A percentile compares a stretch with the other conserved stretches of the same genome.
Conservation (phyloP, 495 filamentous ascomycete genomes). For the Xylaria curta region DNA sequence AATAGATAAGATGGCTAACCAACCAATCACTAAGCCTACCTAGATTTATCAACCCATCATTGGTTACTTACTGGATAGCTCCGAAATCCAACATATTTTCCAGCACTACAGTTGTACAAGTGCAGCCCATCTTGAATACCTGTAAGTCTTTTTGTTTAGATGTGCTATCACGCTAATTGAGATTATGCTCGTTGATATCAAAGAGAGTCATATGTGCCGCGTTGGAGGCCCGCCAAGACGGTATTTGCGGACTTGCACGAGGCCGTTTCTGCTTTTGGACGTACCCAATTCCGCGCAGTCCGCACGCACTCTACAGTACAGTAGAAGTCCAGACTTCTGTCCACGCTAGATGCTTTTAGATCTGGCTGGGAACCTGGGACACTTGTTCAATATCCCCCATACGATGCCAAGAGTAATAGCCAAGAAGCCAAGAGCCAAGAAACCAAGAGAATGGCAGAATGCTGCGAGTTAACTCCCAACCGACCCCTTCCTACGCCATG, state of each 20-base stretch:
- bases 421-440: conserved; percentile 17
- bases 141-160: neutral
- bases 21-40: neutral
- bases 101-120: neutral
- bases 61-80: neutral
- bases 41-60: no score
- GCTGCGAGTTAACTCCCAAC: neutral
- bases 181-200: neutral
- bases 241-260: neutral
- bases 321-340: neutral
- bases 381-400: neutral
- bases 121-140: neutral
- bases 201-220: neutral
- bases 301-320: no score
- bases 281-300: neutral
- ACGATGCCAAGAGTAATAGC: conserved; percentile 20
- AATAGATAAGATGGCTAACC: neutral
- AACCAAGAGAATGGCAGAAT: neutral
- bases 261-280: conserved; percentile 15
- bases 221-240: conserved; percentile 10
- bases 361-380: conserved; percentile 1
- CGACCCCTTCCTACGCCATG: neutral
- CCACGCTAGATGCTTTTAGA: neutral
- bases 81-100: neutral
- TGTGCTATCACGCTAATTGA: neutral